These are phyloP conservation scores for Pyrenula aspistea DNA, from an alignment of 495 filamentous ascomycete species.

Conservation along the genomic window DNA sequence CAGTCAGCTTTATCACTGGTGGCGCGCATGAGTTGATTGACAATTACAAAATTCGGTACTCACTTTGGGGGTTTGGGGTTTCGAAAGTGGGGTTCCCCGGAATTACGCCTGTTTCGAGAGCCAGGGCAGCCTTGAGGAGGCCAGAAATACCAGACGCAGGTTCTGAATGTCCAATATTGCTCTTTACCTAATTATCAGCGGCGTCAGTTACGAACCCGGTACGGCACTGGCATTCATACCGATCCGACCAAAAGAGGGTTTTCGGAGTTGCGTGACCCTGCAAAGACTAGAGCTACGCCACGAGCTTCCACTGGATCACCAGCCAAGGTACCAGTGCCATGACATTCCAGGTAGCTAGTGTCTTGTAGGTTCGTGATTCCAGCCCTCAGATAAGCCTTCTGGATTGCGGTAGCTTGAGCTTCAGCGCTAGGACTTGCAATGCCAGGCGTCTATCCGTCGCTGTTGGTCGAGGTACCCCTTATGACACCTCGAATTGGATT, in stretches of 20 bases:
- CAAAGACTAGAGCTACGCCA: constrained; percentile 12
- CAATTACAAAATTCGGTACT: constrained; percentile 16
- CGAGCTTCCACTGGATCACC: constrained; percentile 20
- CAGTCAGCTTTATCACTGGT: too few relatives aligned
- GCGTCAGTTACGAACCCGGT: neutral
- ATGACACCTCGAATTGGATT: constrained; percentile 47
- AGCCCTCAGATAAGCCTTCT: constrained; percentile 1
- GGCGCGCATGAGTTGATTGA: constrained; percentile 6
- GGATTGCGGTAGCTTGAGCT: constrained; percentile 2
- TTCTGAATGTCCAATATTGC: constrained; percentile 31
- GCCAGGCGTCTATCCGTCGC: neutral
- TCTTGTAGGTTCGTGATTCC: constrained; percentile 17
- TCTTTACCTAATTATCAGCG: constrained; percentile 3
- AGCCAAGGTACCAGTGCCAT: constrained; percentile 21
- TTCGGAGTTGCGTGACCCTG: neutral
- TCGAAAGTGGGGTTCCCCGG: constrained; percentile 25
- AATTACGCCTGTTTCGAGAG: constrained; percentile 32
- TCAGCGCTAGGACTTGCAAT: constrained; percentile 4
- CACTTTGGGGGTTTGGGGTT: constrained; percentile 13
- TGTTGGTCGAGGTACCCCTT: constrained; percentile 35
- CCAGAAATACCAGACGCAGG: constrained; percentile 31
- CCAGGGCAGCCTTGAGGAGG: constrained; percentile 39
- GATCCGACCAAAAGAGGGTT: constrained; percentile 5
- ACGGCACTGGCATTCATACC: neutral
- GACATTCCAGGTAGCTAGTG: constrained; percentile 28